phyloP scores from a whole-genome alignment of 371 early-diverging fungal species.

The Mortierella sp. region DNA sequence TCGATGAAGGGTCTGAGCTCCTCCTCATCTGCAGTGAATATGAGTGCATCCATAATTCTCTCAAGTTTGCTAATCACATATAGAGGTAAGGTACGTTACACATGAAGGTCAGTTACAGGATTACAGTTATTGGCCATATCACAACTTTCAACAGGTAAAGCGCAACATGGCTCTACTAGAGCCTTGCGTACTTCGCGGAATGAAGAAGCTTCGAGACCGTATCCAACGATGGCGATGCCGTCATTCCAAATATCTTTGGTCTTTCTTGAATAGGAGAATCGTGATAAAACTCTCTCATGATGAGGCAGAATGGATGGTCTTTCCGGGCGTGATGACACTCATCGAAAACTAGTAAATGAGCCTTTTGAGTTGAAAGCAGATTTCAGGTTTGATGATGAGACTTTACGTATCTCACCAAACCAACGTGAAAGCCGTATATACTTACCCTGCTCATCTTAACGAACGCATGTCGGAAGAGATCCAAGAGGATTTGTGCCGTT shows the following conservation, averaged over 20 bases:
- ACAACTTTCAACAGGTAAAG: too few species aligned
- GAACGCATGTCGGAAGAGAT: constrained; percentile 79
- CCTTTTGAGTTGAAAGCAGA: constrained; percentile 55
- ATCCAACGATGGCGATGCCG: constrained; percentile 82
- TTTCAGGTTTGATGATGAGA: neutral
- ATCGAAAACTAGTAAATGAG: constrained; percentile 89
- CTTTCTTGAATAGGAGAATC: constrained; percentile 42
- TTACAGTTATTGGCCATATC: too few species aligned
- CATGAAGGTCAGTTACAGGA: neutral
- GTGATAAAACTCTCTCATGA: constrained; percentile 89
- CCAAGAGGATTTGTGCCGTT: constrained; percentile 89
- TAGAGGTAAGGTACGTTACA: neutral
- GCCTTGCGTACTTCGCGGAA: constrained; percentile 55
- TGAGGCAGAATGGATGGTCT: constrained; percentile 83
- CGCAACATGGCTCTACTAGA: too few species aligned
- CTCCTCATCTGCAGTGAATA: constrained; percentile 71
- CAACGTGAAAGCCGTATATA: neutral
- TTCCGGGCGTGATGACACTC: constrained; percentile 94
- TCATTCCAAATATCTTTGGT: constrained; percentile 94
- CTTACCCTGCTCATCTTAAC: constrained; percentile 72
- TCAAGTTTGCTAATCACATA: constrained; percentile 73
- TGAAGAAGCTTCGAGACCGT: constrained; percentile 23
- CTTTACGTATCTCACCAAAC: neutral
- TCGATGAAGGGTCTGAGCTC: constrained; percentile 56
- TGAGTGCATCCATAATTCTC: constrained; percentile 68